A percentile compares a stretch with the other conserved stretches of the same genome.
phyloP scores from a whole-genome alignment of 169 alveolate genomes.

The Perkinsus olseni region DNA sequence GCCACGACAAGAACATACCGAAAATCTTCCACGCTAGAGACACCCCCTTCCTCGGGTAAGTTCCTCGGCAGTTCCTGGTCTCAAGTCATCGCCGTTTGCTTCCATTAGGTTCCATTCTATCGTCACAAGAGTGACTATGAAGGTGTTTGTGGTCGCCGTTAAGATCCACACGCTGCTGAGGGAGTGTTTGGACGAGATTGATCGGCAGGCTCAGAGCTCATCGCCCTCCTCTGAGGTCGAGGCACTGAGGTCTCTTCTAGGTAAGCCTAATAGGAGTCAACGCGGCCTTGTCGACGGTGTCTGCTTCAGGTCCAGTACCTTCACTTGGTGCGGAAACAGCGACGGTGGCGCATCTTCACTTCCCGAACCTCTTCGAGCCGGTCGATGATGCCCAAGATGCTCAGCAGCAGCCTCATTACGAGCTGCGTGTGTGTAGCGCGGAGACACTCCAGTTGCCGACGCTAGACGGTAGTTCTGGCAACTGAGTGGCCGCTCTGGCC shows the following conservation, averaged over 20 bases:
- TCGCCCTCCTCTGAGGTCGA: background rate
- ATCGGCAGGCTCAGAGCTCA: background rate
- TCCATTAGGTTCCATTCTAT: background rate
- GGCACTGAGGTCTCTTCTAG: background rate
- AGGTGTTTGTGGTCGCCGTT: background rate
- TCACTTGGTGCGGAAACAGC: background rate
- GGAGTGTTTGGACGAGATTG: background rate
- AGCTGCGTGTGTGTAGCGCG: background rate
- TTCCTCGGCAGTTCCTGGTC: background rate
- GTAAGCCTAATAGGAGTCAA: background rate
- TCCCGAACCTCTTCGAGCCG: background rate
- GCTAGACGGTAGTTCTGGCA: background rate
- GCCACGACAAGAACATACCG: background rate
- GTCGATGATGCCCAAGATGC: background rate
- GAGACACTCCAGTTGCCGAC: background rate
- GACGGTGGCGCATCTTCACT: background rate
- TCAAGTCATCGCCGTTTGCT: background rate
- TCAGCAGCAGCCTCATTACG: background rate
- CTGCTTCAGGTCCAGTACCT: background rate
- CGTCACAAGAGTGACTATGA: background rate
- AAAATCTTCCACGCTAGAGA: background rate
- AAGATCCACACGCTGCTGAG: background rate
- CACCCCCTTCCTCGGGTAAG: background rate
- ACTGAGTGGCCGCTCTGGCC: too few species aligned
- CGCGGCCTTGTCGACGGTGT: background rate